A percentile compares a stretch with the other conserved stretches of the same genome.
These are phyloP conservation scores for Chenopodium quinoa DNA, from an alignment of 148 eudicot species.

Conservation along the genomic window DNA sequence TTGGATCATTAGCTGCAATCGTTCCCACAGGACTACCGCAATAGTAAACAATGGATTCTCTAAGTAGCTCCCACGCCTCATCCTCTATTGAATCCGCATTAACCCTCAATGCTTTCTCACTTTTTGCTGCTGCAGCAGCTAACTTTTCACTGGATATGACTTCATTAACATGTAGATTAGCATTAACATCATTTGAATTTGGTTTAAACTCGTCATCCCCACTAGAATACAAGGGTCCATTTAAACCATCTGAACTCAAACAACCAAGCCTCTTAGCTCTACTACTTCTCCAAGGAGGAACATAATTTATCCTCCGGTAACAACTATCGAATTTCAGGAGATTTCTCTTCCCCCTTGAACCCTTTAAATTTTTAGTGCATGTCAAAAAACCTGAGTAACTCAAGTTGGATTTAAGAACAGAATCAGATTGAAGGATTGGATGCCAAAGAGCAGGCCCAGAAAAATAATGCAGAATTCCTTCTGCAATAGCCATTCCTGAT, in stretches of 20 bases:
- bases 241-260: conserved; percentile 26
- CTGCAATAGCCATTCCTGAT: conserved; percentile 27
- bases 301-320: conserved; percentile 17
- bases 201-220: conserved; percentile 17
- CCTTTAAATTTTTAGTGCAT: conserved; percentile 14
- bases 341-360: conserved; percentile 16
- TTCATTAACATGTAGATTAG: conserved; percentile 19
- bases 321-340: not conserved
- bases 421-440: conserved; percentile 13
- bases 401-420: conserved; percentile 7
- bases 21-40: conserved; percentile 80
- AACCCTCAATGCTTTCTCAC: conserved; percentile 23
- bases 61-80: conserved; percentile 74
- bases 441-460: conserved; percentile 20
- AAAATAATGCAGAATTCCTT: conserved; percentile 15
- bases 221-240: conserved; percentile 15
- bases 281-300: conserved; percentile 10
- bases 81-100: conserved; percentile 57
- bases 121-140: conserved; percentile 25
- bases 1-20: conserved; percentile 88
- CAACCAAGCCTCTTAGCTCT: conserved; percentile 16
- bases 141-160: conserved; percentile 18
- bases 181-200: conserved; percentile 29
- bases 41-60: conserved; percentile 64
- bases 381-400: conserved; percentile 3